Percentiles rank a stretch among this genome's conserved stretches.
These are phyloP conservation scores for Cryptosporidium muris DNA, from an alignment of 169 alveolate species.

Conservation along the genomic window DNA sequence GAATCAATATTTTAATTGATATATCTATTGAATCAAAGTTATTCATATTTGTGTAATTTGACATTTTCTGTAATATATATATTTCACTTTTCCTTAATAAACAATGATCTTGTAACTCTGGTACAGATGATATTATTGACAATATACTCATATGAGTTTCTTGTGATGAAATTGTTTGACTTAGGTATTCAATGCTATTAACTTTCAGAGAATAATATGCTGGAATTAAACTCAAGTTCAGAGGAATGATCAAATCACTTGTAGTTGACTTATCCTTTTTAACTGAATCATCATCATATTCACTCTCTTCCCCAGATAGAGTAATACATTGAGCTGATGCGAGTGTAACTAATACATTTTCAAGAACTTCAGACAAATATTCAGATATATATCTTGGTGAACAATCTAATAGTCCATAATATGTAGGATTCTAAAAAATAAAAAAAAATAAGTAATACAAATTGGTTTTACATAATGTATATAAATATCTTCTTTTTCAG, in stretches of 20 bases:
- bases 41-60: neutral
- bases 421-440: slow-evolving; percentile 94
- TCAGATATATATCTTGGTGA: slow-evolving; percentile 93
- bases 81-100: slow-evolving; percentile 38
- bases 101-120: slow-evolving; percentile 35
- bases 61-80: neutral
- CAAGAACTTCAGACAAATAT: slow-evolving; percentile 95
- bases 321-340: slow-evolving; percentile 92
- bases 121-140: slow-evolving; percentile 16
- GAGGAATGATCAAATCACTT: slow-evolving; percentile 75
- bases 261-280: slow-evolving; percentile 1
- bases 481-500: slow-evolving; percentile 50
- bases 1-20: slow-evolving; percentile 15
- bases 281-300: slow-evolving; percentile 74
- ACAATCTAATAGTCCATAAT: slow-evolving; percentile 94
- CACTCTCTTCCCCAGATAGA: slow-evolving; percentile 82
- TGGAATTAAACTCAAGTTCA: slow-evolving; percentile 84
- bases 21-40: neutral
- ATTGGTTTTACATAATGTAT: slow-evolving; percentile 3
- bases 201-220: slow-evolving; percentile 79
- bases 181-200: slow-evolving; percentile 74
- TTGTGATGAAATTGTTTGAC: slow-evolving; percentile 7
- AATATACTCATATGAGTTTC: slow-evolving; percentile 24
- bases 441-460: neutral
- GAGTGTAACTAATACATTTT: slow-evolving; percentile 89